Evolutionary conservation across 2,329 filamentous ascomycete species (phyloP), one percentile per base, ranked within the genome.

Genomic region (Stemphylium vesicarium): DNA sequence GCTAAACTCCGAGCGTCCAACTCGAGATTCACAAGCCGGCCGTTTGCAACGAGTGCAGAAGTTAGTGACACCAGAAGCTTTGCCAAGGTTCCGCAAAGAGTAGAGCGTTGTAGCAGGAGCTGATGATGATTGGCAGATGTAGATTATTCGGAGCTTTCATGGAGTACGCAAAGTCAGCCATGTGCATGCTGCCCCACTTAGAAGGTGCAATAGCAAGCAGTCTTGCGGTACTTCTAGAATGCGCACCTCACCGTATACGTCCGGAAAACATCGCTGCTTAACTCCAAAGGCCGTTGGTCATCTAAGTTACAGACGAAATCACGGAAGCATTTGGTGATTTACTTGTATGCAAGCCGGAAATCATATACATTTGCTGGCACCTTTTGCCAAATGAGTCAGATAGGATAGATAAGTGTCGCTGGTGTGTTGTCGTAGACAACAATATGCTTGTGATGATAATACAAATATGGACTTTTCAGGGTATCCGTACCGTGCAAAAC

Each of bases 401-500:
- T 15, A 38, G 5, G 22, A 16, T 13, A 22, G 15, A 37, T 10
- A 4, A 39, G n/a, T 31, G 11, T 35, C 18, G 10, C 8, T 22
- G 10, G 22, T 39, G 5, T 39, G 37, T 13, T 36, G 13, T 12
- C 37, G 16, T n/a, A 6, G 31, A 44, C 31, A 36, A 49, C 11
- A 44, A 22, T 12, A 44, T 24, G 18, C 35, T 20, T 18, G 35
- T 41, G 12, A 44, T 40, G 33, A 35, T 10, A 20, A 35, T 50
- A 24, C 24, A 47, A 35, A 41, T 11, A 20, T 42, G n/a, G 39
- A 50, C 49, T 59, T 61, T 61, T 57, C 29, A 52, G 61, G 59
- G 61, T 64, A 64, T 64, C 54, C 38, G 20, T 45, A 48, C 51
- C 52, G 50, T 62, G 57, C 54, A 51, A 59, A 53, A 63, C 62